These are phyloP conservation scores for Lichtheimia corymbifera DNA, from an alignment of 371 early-diverging fungal species.

Conservation along the genomic window DNA sequence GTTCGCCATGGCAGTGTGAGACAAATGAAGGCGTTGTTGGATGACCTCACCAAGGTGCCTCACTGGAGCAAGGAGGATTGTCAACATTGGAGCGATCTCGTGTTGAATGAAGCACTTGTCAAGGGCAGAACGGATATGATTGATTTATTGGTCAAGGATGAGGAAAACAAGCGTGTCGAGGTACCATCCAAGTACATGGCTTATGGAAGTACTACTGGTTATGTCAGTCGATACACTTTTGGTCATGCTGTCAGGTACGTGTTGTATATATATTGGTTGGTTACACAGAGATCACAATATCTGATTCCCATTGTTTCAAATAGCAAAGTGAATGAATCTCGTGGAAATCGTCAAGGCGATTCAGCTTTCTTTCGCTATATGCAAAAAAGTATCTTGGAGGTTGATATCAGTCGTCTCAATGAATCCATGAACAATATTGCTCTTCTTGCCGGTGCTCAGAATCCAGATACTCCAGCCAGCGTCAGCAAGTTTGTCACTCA, in stretches of 20 bases:
- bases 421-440: neutral
- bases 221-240: conserved; percentile 37
- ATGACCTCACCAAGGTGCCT: conserved; percentile 22
- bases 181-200: conserved; percentile 23
- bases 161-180: conserved; percentile 11
- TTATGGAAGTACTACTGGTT: conserved; percentile 39
- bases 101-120: conserved; percentile 24
- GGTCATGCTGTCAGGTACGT: conserved; percentile 32
- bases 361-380: conserved; percentile 44
- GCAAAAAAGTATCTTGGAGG: conserved; percentile 11
- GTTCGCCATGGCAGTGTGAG: conserved; percentile 22
- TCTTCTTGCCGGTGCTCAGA: no score
- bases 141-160: conserved; percentile 11
- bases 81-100: conserved; percentile 11
- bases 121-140: conserved; percentile 25
- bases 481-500: no score
- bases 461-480: no score
- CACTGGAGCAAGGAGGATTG: conserved; percentile 23
- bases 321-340: conserved; percentile 60
- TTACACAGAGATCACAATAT: no score
- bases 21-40: conserved; percentile 18
- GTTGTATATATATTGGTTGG: no score
- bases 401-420: conserved; percentile 12
- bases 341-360: conserved; percentile 66
- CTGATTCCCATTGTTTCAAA: neutral